A percentile compares a stretch with the other conserved stretches of the same genome.
phyloP scores from a whole-genome alignment of 306 rosid genomes.

The Quercus suber region DNA sequence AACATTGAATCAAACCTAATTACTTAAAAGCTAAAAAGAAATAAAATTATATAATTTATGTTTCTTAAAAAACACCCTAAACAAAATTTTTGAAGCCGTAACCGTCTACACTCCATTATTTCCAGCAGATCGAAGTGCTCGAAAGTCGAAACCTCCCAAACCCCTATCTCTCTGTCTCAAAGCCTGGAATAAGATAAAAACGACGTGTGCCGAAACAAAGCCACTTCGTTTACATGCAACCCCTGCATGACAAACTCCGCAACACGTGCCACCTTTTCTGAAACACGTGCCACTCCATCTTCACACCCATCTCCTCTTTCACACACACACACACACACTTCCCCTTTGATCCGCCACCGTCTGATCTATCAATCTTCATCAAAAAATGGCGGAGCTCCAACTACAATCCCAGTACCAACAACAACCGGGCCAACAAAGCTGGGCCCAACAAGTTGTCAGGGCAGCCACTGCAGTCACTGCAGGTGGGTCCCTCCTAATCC shows the following conservation, averaged over 20 bases:
- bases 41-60: too few species aligned
- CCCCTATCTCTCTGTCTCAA: background rate
- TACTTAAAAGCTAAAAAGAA: too few species aligned
- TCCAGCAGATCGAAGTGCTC: too few species aligned
- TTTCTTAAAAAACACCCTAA: fast-evolving
- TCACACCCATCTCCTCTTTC: slow-evolving; percentile 1
- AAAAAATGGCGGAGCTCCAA: slow-evolving; percentile 48
- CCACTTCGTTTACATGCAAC: slow-evolving; percentile 38
- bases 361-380: background rate
- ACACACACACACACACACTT: background rate
- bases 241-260: slow-evolving; percentile 52
- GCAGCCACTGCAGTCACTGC: slow-evolving; percentile 60
- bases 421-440: slow-evolving; percentile 13
- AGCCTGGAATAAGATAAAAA: background rate
- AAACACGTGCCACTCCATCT: slow-evolving; percentile 39
- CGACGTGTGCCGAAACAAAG: slow-evolving; percentile 37
- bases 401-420: slow-evolving; percentile 13
- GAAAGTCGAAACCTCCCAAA: background rate
- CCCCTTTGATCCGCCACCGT: background rate
- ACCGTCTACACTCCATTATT: too few species aligned
- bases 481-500: slow-evolving; percentile 59
- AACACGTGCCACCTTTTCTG: slow-evolving; percentile 47
- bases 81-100: fast-evolving
- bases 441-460: slow-evolving; percentile 45
- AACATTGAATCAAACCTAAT: too few species aligned